Percentiles rank a stretch among this genome's conserved stretches.
Conservation (phyloP, 1,284 basidiomycete genomes). For the Peniophora sp. region DNA sequence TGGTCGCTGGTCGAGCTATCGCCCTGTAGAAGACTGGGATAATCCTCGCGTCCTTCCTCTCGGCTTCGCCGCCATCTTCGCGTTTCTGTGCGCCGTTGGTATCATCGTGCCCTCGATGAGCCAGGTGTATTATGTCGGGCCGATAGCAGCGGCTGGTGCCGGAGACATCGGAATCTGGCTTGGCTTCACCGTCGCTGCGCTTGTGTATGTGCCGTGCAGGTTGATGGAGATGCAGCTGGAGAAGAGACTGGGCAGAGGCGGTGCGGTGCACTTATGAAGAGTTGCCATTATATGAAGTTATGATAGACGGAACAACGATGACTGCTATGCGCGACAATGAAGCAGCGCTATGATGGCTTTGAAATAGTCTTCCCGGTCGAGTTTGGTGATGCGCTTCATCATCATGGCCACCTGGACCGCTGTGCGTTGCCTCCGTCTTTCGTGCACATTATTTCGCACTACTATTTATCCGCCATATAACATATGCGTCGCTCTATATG, state of each 20-base stretch:
- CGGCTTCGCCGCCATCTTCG: slow-evolving; percentile 39
- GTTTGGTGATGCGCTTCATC: no score
- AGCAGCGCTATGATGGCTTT: no score
- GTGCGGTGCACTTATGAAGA: neutral
- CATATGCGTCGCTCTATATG: no score
- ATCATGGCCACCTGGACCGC: no score
- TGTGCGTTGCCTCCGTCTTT: no score
- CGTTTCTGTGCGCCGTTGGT: slow-evolving; percentile 37
- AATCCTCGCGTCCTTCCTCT: slow-evolving; percentile 29
- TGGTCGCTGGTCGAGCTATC: slow-evolving; percentile 23
- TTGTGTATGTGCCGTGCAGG: slow-evolving; percentile 33
- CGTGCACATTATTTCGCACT: no score
- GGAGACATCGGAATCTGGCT: slow-evolving; percentile 52
- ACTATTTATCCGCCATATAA: no score
- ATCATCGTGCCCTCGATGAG: slow-evolving; percentile 51
- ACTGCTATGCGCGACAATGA: no score
- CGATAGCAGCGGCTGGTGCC: slow-evolving; percentile 35
- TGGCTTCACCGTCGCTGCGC: slow-evolving; percentile 32
- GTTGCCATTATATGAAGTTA: no score
- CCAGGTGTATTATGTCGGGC: slow-evolving; percentile 50
- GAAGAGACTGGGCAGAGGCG: slow-evolving; percentile 2
- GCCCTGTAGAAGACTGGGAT: slow-evolving; percentile 32
- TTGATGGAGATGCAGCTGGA: slow-evolving; percentile 26
- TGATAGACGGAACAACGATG: no score
- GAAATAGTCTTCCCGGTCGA: no score